Conservation (phyloP, 768 basidiomycete species). For the Lentinula detonsa region DNA sequence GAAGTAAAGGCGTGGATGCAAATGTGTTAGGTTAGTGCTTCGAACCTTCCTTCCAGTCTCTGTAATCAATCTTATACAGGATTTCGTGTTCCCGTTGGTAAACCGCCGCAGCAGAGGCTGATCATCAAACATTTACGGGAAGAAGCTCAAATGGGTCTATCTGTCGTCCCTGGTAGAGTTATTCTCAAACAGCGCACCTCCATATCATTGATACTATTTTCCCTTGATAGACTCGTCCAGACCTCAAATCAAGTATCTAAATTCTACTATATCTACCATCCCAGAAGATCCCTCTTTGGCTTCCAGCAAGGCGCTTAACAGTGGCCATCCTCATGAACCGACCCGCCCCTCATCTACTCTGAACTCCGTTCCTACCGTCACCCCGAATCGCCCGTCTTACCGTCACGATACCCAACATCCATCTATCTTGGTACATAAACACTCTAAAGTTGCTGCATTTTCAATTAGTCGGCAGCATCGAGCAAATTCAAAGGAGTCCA, state of each 20-base stretch:
- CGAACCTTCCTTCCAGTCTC: too few species aligned
- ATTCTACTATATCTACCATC: neutral
- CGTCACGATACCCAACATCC: neutral
- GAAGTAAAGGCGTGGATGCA: neutral
- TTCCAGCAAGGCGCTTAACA: neutral
- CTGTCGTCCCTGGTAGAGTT: neutral
- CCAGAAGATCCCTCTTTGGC: neutral
- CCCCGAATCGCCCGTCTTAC: neutral
- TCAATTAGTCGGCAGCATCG: constrained; percentile 2
- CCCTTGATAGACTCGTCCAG: neutral
- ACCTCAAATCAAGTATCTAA: neutral
- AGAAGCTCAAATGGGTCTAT: neutral
- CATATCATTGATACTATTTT: neutral
- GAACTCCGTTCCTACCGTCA: neutral
- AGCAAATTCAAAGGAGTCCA: neutral
- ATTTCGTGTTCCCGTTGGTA: neutral
- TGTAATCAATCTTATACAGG: neutral
- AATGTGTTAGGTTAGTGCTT: neutral
- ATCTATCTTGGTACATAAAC: constrained; percentile 3
- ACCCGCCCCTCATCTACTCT: neutral
- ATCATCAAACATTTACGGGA: constrained; percentile 3
- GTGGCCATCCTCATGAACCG: neutral
- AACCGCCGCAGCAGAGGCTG: constrained; percentile 2
- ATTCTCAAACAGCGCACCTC: neutral
- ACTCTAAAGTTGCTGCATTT: constrained; percentile 4